Evolutionary conservation across 2,329 filamentous ascomycete species (phyloP).

Genomic region (Coleophoma crateriformis): DNA sequence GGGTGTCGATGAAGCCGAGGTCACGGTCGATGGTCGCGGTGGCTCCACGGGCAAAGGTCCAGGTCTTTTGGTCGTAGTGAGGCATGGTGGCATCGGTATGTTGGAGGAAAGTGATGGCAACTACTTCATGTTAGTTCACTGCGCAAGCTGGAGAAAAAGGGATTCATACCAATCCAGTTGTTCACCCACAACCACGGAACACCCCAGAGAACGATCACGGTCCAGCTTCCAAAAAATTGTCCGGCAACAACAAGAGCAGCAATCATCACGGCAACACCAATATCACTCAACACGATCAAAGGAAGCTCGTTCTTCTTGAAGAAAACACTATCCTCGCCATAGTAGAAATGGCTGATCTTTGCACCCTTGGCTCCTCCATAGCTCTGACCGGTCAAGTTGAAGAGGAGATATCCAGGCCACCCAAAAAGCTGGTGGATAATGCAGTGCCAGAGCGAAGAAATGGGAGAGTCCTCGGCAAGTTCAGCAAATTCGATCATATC

Average conservation of each 20-base stretch:
- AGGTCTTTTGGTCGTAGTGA: slow-evolving; percentile 52
- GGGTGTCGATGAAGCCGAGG: slow-evolving; percentile 58
- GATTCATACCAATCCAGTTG: slow-evolving; percentile 57
- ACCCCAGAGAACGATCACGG: slow-evolving; percentile 52
- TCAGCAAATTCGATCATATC: slow-evolving; percentile 38
- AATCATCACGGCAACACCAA: slow-evolving; percentile 49
- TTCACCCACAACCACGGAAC: slow-evolving; percentile 66
- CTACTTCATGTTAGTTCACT: slow-evolving; percentile 28
- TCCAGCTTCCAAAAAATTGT: slow-evolving; percentile 48
- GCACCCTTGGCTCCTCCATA: slow-evolving; percentile 22
- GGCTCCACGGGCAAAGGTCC: slow-evolving; percentile 59
- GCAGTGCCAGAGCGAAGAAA: slow-evolving; percentile 47
- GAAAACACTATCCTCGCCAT: slow-evolving; percentile 54
- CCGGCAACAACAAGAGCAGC: slow-evolving; percentile 45
- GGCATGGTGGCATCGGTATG: slow-evolving; percentile 55
- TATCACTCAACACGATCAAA: slow-evolving; percentile 52
- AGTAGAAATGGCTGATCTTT: slow-evolving; percentile 40
- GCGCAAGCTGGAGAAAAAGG: neutral
- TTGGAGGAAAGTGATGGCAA: slow-evolving; percentile 71
- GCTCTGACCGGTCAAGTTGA: slow-evolving; percentile 39
- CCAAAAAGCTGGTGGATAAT: slow-evolving; percentile 58
- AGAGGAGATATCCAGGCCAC: slow-evolving; percentile 58
- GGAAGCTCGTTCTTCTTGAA: slow-evolving; percentile 52
- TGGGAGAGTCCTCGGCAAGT: slow-evolving; percentile 58
- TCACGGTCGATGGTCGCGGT: slow-evolving; percentile 59